Base-by-base conservation (phyloP, 192 early-diverging fungal species). In the Phycomyces nitens region DNA sequence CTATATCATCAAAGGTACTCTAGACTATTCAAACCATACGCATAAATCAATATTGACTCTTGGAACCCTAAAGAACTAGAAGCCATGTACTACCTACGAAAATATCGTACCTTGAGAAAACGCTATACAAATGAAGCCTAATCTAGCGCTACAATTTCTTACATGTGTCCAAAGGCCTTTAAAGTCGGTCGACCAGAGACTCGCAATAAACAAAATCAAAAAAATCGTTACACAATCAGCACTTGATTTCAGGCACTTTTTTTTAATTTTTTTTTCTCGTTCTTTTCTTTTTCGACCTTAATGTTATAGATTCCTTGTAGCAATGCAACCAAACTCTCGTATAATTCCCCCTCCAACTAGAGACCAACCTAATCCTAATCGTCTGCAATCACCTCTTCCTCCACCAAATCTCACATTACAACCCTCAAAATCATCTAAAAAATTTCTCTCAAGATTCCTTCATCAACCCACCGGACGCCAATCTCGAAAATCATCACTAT, bases 31-130 rank as follows among this genome's bases (percentile, higher is more conserved):
- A 41, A n/a, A 7, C 2, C 3, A 47, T 47, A 14, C 44, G 3
- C 12, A 14, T 47, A 18, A 47, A 47, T 34, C 2, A 5, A 51
- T 56, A 29, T 39, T 39, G 38, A 42, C 20, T n/a, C n/a, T n/a
- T n/a, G n/a, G n/a, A n/a, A n/a, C n/a, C n/a, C n/a, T n/a, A n/a
- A 22, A 78, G 77, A 78, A 69, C 27, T 78, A 34, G 73, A 78
- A 62, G 61, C 65, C 34, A 62, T 78, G 56, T 78, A 78, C 58
- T 79, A 73, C 44, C 58, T 79, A 12, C 68, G 68, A 53, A 79
- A 79, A 62, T 79, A 79, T 50, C 62, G 76, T 18, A 61, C 73
- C 11, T 21, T 77, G 26, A 40, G 70, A 52, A 58, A 58, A 38
- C 39, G 69, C 58, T 79, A 79, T 26, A 24, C 24, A 22, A 50